Base-by-base conservation (phyloP, 2,329 filamentous ascomycete genomes). In the Penicillium fuscoglaucum region DNA sequence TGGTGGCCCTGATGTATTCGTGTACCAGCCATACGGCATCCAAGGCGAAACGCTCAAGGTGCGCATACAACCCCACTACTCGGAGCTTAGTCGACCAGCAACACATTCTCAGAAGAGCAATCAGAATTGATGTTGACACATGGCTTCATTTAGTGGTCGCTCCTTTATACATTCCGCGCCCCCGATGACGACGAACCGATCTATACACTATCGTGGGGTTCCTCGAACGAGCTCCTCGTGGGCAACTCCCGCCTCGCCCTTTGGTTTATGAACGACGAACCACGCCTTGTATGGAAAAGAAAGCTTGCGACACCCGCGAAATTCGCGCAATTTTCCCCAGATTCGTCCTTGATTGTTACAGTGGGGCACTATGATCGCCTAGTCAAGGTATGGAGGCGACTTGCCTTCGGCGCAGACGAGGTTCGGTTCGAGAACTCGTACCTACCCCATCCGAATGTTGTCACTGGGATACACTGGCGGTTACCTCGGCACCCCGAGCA, bases 401-500 rank as follows among this genome's bases (percentile, higher is more conserved):
- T 96, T 26, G 90, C 89, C 9, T 97, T 93, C 71, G 91, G 91
- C 15, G 84, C 86, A 0, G 88, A 91, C 58, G 89, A 96, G 66
- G 89, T 91, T 40, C 84, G 90, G 57, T 98, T 98, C 75, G 93
- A 98, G 68, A 88, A 96, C 68, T 87, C 88, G 29, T 98, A 98
- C 74, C 85, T 99, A 1, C 82, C 87, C n/a, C 95, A 99, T 72
- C 90, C 91, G 1, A 82, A 84, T 28, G 78, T 88, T 0, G 87
- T 99, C n/a, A 93, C 90, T 3, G 87, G 85, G 59, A 78, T 96
- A 59, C 88, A 93, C 72, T 99, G 96, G 96, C 87, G 91, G 47
- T 85, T 86, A 61, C 90, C 91, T 6, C 85, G 86, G 61, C 86
- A 95, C 69, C 78, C 86, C 15, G 90, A 93, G 37, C 90, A 96